Evolutionary conservation across 2,329 filamentous ascomycete genomes (phyloP).

Genomic region (Xylaria sp.): DNA sequence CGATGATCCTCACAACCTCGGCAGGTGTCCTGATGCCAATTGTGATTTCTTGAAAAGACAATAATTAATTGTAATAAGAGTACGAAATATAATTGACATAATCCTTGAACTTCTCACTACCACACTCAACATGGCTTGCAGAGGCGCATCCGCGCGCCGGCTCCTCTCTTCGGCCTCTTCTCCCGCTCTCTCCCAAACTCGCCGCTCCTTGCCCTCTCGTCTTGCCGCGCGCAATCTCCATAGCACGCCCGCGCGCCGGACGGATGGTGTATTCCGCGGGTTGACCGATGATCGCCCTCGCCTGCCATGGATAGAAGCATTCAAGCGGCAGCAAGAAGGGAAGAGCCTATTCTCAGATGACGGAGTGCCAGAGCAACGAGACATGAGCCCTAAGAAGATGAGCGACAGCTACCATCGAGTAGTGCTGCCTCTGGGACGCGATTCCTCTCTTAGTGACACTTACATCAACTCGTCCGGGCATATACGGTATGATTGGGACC

Average conservation of each 20-base stretch:
- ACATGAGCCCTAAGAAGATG: conserved; percentile 63
- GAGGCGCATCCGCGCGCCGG: conserved; percentile 15
- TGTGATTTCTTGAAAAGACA: too few species aligned
- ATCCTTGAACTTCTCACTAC: not conserved
- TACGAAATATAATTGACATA: not conserved
- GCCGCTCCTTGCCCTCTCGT: not conserved
- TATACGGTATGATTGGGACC: conserved; percentile 48
- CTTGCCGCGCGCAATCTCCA: conserved; percentile 21
- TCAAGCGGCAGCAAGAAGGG: conserved; percentile 48
- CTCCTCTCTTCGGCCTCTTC: conserved; percentile 13
- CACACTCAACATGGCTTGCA: conserved; percentile 17
- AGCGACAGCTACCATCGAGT: conserved; percentile 64
- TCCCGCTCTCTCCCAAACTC: not conserved
- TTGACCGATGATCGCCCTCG: conserved; percentile 33
- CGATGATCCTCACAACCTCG: too few species aligned
- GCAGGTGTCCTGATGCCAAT: too few species aligned
- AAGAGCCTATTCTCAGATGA: conserved; percentile 27
- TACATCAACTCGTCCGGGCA: conserved; percentile 73
- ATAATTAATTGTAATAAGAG: not conserved
- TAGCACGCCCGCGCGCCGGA: conserved; percentile 23
- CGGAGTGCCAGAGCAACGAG: conserved; percentile 38
- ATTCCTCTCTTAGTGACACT: conserved; percentile 71
- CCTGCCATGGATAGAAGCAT: conserved; percentile 65
- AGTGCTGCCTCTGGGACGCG: conserved; percentile 63
- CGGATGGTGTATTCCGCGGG: conserved; percentile 37